A percentile compares a stretch with the other conserved stretches of the same genome.
Evolutionary conservation across 495 filamentous ascomycete species (phyloP).

Genomic region (Aspergillus ostianus): DNA sequence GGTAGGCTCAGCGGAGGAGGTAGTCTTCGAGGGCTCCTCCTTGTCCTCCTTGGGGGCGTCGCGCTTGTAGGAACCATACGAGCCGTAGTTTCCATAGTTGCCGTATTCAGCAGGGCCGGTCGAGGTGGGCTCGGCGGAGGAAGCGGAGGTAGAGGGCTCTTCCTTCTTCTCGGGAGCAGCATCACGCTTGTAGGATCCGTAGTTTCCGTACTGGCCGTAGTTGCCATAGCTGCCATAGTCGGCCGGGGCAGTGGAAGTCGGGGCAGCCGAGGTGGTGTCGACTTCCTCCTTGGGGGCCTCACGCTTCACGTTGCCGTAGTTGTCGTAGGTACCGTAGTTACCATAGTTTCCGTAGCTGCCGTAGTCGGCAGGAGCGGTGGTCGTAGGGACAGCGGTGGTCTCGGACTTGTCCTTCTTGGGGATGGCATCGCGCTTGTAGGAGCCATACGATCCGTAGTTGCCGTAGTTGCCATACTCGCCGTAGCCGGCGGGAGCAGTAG

Average conservation of each 20-base stretch:
- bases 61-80: not conserved
- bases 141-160: not conserved
- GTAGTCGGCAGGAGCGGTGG: slow-evolving; percentile 1
- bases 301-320: not conserved
- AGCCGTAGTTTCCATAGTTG: slow-evolving; percentile 1
- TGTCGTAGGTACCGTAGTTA: slow-evolving; percentile 14
- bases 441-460: slow-evolving; percentile 15
- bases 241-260: slow-evolving; percentile 2
- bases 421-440: slow-evolving; percentile 9
- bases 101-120: not conserved
- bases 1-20: not conserved
- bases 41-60: not conserved
- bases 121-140: not conserved
- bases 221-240: slow-evolving; percentile 9
- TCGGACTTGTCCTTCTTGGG: not conserved
- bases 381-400: not conserved
- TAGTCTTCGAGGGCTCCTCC: not conserved
- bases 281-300: not conserved
- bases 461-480: slow-evolving; percentile 14
- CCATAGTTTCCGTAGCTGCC: slow-evolving; percentile 10
- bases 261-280: not conserved
- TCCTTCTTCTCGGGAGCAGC: not conserved
- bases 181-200: not conserved
- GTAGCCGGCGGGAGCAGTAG: not conserved
- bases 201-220: slow-evolving; percentile 6